Percentiles rank a stretch among this genome's conserved stretches.
phyloP scores from a whole-genome alignment of 495 filamentous ascomycete species.

The Podospora conica region DNA sequence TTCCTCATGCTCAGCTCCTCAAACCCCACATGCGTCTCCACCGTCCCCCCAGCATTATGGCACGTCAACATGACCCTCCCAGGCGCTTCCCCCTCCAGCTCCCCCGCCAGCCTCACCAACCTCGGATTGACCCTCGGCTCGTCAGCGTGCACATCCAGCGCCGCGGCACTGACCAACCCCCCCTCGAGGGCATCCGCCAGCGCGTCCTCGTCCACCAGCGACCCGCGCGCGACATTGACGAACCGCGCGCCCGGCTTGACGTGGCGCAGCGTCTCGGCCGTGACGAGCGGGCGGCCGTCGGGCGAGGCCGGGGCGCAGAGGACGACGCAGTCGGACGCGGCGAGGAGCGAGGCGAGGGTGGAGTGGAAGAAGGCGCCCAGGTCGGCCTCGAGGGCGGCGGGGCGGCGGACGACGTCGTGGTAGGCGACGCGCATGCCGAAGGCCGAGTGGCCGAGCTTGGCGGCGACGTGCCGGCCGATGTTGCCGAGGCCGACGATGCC shows the following conservation, averaged over 20 bases:
- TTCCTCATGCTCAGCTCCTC: constrained; percentile 70
- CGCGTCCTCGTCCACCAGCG: constrained; percentile 63
- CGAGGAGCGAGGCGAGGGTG: constrained; percentile 48
- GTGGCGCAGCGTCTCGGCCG: constrained; percentile 39
- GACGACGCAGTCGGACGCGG: constrained; percentile 56
- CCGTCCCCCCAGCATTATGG: constrained; percentile 66
- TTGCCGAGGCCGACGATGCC: constrained; percentile 63
- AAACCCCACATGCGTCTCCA: constrained; percentile 67
- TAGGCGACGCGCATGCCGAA: constrained; percentile 67
- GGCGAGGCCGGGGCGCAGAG: constrained; percentile 58
- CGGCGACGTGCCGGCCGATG: constrained; percentile 62
- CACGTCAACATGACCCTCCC: constrained; percentile 53
- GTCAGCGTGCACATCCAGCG: constrained; percentile 62
- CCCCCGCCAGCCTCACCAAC: constrained; percentile 43
- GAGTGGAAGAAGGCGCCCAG: constrained; percentile 47
- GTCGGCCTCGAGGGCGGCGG: constrained; percentile 32
- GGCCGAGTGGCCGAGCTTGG: constrained; percentile 47
- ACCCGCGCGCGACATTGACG: constrained; percentile 68
- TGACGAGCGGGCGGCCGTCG: constrained; percentile 51
- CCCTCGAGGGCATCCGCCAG: constrained; percentile 56
- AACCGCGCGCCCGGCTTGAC: constrained; percentile 56
- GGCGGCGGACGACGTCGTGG: constrained; percentile 58
- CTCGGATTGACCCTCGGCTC: constrained; percentile 49
- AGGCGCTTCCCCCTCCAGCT: constrained; percentile 11
- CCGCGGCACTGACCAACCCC: constrained; percentile 47